These are phyloP conservation scores for Fusarium sp. DNA, from an alignment of 2,329 filamentous ascomycete genomes.

Conservation along the genomic window DNA sequence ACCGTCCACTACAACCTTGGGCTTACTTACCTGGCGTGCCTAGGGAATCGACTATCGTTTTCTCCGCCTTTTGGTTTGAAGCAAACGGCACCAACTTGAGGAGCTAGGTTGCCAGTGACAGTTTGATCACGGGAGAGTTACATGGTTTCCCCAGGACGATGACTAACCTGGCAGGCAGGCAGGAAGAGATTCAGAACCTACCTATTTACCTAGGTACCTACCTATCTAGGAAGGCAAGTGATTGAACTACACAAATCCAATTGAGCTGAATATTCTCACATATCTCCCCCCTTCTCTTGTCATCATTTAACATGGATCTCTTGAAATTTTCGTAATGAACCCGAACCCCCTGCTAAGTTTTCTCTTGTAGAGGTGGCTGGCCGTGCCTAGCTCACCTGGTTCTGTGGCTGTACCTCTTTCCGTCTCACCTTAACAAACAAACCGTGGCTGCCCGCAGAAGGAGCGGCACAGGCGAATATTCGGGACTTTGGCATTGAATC, in stretches of 20 bases:
- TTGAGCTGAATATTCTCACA: neutral
- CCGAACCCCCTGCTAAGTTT: neutral
- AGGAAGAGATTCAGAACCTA: too few relatives aligned
- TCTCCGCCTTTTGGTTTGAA: neutral
- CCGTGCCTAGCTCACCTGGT: neutral
- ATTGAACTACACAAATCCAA: neutral
- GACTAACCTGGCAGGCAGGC: neutral
- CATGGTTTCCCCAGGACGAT: neutral
- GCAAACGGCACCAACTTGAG: neutral
- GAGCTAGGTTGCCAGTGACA: neutral
- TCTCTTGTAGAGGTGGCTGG: neutral
- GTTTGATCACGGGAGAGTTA: neutral
- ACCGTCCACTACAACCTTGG: neutral
- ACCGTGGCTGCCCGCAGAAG: neutral
- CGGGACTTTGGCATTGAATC: neutral
- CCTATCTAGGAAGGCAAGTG: neutral
- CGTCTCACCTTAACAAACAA: neutral
- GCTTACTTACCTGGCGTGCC: neutral
- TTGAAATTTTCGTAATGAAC: neutral
- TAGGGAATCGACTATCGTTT: neutral
- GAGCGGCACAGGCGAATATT: neutral
- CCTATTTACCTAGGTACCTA: too few relatives aligned
- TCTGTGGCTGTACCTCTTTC: neutral
- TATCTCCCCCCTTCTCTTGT: neutral
- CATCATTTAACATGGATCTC: neutral